A percentile compares a stretch with the other conserved stretches of the same genome.
Conservation (phyloP, 768 basidiomycete genomes). For the Cubamyces lactineus region DNA sequence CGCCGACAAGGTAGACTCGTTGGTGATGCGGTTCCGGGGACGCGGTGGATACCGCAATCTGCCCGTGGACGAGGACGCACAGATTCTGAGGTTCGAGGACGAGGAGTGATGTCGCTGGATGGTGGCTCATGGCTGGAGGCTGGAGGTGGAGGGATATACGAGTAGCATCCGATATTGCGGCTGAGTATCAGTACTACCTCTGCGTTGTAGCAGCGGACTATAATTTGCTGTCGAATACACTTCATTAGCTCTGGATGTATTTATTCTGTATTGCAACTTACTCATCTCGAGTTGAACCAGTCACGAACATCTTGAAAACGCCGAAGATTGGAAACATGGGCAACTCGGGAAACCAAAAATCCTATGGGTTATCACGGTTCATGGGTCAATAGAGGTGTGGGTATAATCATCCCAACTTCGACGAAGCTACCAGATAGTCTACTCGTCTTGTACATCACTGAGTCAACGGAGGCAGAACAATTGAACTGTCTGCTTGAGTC, state of each 20-base stretch:
- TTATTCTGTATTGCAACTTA: constrained; percentile 11
- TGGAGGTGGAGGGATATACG: background rate
- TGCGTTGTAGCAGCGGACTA: constrained; percentile 5
- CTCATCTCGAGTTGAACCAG: background rate
- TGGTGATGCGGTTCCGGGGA: constrained; percentile 44
- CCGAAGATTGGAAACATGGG: too few relatives aligned
- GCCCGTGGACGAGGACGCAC: constrained; percentile 87
- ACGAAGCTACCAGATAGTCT: too few relatives aligned
- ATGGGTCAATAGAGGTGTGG: too few relatives aligned
- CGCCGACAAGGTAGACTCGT: constrained; percentile 47
- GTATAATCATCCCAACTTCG: too few relatives aligned
- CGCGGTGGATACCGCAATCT: constrained; percentile 71
- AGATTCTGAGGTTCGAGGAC: constrained; percentile 83
- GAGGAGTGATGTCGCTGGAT: constrained; percentile 46
- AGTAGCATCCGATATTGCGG: background rate
- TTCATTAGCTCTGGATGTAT: constrained; percentile 18
- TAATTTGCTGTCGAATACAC: constrained; percentile 20
- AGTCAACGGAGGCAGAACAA: too few relatives aligned
- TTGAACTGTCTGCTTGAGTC: too few relatives aligned
- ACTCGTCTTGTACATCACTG: too few relatives aligned
- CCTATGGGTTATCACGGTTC: too few relatives aligned
- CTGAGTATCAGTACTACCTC: constrained; percentile 16
- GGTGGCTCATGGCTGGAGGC: background rate
- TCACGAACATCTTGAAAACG: too few relatives aligned
- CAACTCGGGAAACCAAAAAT: too few relatives aligned